Evolutionary conservation across 2,329 filamentous ascomycete species (phyloP), one percentile per base, ranked within the genome.

Genomic region (Ophiosphaerella narmari): DNA sequence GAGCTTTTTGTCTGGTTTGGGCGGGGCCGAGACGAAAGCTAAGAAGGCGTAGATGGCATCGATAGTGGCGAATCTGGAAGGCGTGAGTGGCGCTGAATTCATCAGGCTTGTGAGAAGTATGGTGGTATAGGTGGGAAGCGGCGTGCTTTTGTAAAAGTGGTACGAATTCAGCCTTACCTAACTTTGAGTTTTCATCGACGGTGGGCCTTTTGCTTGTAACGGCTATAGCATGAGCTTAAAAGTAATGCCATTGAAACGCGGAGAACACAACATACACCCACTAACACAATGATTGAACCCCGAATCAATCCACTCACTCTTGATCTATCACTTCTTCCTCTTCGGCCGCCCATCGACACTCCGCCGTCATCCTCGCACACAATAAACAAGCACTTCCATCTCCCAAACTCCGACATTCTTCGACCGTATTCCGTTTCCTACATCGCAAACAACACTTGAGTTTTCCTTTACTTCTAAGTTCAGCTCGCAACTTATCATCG

Each of bases 401-500:
- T 1, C 58, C 62, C 31, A 58, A 23, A 12, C 54, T 59, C 21
- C 53, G 35, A 33, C 62, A 65, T 2, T 51, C 35, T 21, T 50
- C 52, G 31, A 56, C 53, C 2, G 44, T 40, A 0, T 52, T 53
- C 5, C 46, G 48, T 9, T 12, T 34, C 13, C 31, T 40, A 36
- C 62, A 65, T 11, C 21, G 49, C 24, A 55, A 52, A 16, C 60
- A 62, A 18, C 55, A 41, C 9, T 44, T 16, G 11, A 63, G 21
- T 32, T 55, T 52, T 9, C 50, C 50, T 31, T 44, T 38, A 8
- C 43, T 43, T 34, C 49, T 53, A 2, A 62, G 36, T 33, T 64
- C 55, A 3, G 49, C 52, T 6, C 50, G 43, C 14, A 59, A 55
- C 2, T 45, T 39, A 16, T 68, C 60, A 34, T 69, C 67, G 29